phyloP scores from a whole-genome alignment of 2,329 filamentous ascomycete genomes.

The Nannizzia gypsea region DNA sequence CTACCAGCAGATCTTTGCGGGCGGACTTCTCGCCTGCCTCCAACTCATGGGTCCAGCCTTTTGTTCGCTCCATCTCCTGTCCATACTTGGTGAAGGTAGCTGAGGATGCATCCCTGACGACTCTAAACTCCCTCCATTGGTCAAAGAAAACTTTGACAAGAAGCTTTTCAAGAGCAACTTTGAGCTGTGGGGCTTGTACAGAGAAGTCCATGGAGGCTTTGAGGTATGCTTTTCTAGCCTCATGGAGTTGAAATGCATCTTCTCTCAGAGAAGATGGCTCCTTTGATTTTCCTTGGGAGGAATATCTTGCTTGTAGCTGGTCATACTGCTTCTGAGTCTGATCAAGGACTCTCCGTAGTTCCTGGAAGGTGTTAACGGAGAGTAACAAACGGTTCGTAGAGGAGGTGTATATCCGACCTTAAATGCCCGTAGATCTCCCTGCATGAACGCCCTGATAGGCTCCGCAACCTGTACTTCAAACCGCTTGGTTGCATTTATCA shows the following conservation, averaged over 20 bases:
- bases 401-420: conserved; percentile 38
- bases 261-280: conserved; percentile 83
- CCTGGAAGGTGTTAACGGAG: conserved; percentile 27
- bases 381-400: neutral
- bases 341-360: conserved; percentile 64
- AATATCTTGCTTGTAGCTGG: conserved; percentile 65
- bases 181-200: conserved; percentile 71
- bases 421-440: conserved; percentile 69
- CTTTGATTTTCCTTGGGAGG: conserved; percentile 79
- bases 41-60: conserved; percentile 90
- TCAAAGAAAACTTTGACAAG: conserved; percentile 76
- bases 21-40: conserved; percentile 77
- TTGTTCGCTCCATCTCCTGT: conserved; percentile 77
- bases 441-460: conserved; percentile 66
- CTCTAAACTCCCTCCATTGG: conserved; percentile 76
- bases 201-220: conserved; percentile 92
- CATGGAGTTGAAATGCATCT: conserved; percentile 90
- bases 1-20: conserved; percentile 64
- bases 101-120: conserved; percentile 53
- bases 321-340: conserved; percentile 76
- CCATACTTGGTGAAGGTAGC: conserved; percentile 54
- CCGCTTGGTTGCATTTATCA: conserved; percentile 61
- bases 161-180: conserved; percentile 72
- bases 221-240: conserved; percentile 79
- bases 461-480: conserved; percentile 68